Conservation (phyloP, 2,329 filamentous ascomycete genomes). For the Incumbomyces delicatus region DNA sequence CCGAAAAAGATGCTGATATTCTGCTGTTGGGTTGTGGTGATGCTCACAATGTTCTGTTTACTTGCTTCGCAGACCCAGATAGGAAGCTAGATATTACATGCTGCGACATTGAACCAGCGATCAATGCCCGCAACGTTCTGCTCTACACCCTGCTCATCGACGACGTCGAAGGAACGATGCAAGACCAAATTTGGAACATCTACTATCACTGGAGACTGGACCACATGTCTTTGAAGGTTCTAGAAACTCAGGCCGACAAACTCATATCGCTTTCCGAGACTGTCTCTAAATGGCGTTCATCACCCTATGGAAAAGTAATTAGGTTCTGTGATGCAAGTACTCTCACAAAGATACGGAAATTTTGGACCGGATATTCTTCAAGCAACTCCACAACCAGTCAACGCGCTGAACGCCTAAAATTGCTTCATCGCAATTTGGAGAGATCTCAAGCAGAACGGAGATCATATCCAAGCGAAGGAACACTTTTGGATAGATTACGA, state of each 20-base stretch:
- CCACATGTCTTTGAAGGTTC: conserved; percentile 25
- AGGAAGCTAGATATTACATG: conserved; percentile 46
- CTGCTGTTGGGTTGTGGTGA: conserved; percentile 50
- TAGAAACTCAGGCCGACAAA: conserved; percentile 37
- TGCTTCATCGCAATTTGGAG: too few species aligned
- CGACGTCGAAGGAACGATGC: conserved; percentile 20
- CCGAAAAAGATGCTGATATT: conserved; percentile 40
- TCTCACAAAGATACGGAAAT: conserved; percentile 22
- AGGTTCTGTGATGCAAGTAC: conserved; percentile 43
- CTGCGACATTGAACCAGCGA: conserved; percentile 43
- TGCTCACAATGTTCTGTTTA: conserved; percentile 48
- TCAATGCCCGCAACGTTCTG: conserved; percentile 50
- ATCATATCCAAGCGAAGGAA: too few species aligned
- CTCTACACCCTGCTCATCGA: conserved; percentile 44
- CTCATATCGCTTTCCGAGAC: conserved; percentile 32
- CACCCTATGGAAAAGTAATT: conserved; percentile 37
- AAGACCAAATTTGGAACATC: conserved; percentile 40
- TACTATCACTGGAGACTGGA: conserved; percentile 47
- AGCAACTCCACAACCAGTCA: too few species aligned
- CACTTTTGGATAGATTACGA: too few species aligned
- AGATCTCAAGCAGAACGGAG: too few species aligned
- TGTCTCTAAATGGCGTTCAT: conserved; percentile 36
- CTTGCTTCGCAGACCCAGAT: conserved; percentile 33
- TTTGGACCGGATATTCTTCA: too few species aligned
- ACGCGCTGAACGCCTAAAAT: too few species aligned